These are phyloP conservation scores for Ophidiomyces ophidiicola DNA, from an alignment of 2,329 filamentous ascomycete species.

Conservation along the genomic window DNA sequence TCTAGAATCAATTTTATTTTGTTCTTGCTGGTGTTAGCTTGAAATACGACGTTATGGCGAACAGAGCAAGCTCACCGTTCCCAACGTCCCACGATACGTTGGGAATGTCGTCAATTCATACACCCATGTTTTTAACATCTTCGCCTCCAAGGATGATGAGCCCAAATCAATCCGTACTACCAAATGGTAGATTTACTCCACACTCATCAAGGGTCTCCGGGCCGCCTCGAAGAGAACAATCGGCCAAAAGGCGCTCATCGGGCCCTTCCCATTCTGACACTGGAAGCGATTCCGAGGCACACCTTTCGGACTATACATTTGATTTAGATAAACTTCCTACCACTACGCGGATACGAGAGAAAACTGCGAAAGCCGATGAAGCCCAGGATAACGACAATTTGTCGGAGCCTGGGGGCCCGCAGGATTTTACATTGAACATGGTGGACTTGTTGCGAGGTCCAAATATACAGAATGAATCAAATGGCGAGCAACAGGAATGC, in stretches of 20 bases:
- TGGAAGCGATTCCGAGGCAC: constrained; percentile 27
- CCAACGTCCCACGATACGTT: constrained; percentile 33
- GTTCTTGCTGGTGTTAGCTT: not conserved
- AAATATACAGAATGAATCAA: constrained; percentile 4
- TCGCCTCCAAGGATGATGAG: constrained; percentile 22
- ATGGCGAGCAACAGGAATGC: constrained; percentile 11
- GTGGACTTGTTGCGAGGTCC: constrained; percentile 29
- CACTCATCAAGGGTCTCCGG: not conserved
- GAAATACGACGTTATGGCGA: constrained; percentile 24
- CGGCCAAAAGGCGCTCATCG: constrained; percentile 14
- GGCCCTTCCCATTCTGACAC: constrained; percentile 20
- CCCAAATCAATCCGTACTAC: constrained; percentile 4
- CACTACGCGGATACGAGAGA: constrained; percentile 13
- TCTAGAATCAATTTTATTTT: not conserved
- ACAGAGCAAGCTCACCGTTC: constrained; percentile 28
- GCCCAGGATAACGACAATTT: constrained; percentile 22
- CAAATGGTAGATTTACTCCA: constrained; percentile 10
- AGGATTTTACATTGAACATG: constrained; percentile 34
- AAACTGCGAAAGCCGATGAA: not conserved
- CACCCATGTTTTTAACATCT: constrained; percentile 28
- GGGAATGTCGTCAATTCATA: constrained; percentile 30
- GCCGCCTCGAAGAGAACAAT: constrained; percentile 1
- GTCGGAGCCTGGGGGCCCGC: constrained; percentile 31
- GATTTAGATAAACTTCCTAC: constrained; percentile 30
- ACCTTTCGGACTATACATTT: constrained; percentile 31